Base-by-base conservation (phyloP, 1,284 basidiomycete genomes). In the Veloporphyrellus conicus region DNA sequence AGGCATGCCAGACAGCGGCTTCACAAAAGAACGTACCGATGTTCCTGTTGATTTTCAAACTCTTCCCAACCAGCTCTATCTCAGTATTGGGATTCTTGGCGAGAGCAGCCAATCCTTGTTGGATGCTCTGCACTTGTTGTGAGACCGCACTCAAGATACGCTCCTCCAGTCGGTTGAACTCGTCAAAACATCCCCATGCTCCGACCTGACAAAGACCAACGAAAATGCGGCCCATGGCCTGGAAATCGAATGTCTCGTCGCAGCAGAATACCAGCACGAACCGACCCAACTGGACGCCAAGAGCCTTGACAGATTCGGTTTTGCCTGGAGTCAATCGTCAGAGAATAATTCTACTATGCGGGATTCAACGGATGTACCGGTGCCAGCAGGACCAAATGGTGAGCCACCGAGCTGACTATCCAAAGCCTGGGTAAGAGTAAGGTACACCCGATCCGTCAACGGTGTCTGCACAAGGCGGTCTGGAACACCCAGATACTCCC, bases 201-300 rank as follows among this genome's bases (percentile, higher is more conserved):
- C 96, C 97, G 32, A 99, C 96, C 73, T 98, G 93, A 71, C 95
- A 99, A 16, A 99, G 80, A 54, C 96, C 96, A 59, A 99, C 86
- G 66, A 99, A 98, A 62, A 99, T 98, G 59, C 96, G 90, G 54
- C 95, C 95, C 96, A 99, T 99, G 2, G 96, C 96, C 65, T 98
- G 93, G 77, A 98, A 98, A 71, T 99, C 97, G 68, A 99, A 99
- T 0, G 92, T 97, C 69, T 99, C 95, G 70, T 99, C 96, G 64
- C 96, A 99, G 67, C 96, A 99, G 75, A 99, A 99, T 27, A 99
- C 96, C 41, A 99, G 76, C 16, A 99, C 96, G 63, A 99, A 98
- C 39, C 94, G 87, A 41, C 96, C 96, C 7, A 99, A 83, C 62
- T 97, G 94, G 1, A 97, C 92, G 47, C 96, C 96, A 22, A 99